Evolutionary conservation across 1,284 basidiomycete species (phyloP).

Genomic region (Takashimella tepidaria): DNA sequence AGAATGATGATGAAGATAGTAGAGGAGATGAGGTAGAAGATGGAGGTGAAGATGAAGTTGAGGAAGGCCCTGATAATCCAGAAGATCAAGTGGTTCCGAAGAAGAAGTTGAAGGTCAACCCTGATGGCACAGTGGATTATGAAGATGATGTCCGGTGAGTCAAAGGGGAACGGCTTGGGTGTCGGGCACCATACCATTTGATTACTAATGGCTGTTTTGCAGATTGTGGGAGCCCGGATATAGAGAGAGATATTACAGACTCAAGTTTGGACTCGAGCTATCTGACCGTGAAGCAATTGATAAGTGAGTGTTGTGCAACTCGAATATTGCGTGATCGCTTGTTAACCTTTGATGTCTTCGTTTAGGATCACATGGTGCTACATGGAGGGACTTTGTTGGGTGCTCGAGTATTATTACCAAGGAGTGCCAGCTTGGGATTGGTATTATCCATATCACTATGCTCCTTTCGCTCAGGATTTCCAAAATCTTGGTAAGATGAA

Average conservation of each 20-base stretch:
- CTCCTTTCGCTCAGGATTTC: constrained; percentile 96
- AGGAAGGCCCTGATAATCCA: constrained; percentile 39
- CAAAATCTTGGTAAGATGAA: constrained; percentile 71
- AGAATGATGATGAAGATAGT: constrained; percentile 14
- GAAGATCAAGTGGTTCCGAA: constrained; percentile 50
- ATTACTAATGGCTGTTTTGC: too few species aligned
- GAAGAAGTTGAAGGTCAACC: constrained; percentile 64
- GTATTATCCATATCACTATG: constrained; percentile 99
- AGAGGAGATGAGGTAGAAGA: constrained; percentile 42
- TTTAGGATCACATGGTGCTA: constrained; percentile 73
- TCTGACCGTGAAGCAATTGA: constrained; percentile 69
- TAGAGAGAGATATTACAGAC: constrained; percentile 86
- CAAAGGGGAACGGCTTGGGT: constrained; percentile 49
- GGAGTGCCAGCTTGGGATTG: constrained; percentile 98
- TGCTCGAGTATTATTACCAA: constrained; percentile 97
- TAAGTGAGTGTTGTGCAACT: constrained; percentile 54
- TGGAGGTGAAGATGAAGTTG: constrained; percentile 39
- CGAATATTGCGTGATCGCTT: background rate
- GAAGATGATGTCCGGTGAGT: constrained; percentile 86
- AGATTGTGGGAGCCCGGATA: constrained; percentile 88
- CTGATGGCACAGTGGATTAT: constrained; percentile 64
- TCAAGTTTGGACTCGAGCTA: constrained; percentile 82
- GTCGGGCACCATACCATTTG: too few species aligned
- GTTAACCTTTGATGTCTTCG: background rate
- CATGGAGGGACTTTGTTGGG: constrained; percentile 94